Conservation (phyloP, 2,329 filamentous ascomycete genomes). For the Albifimbria verrucaria region DNA sequence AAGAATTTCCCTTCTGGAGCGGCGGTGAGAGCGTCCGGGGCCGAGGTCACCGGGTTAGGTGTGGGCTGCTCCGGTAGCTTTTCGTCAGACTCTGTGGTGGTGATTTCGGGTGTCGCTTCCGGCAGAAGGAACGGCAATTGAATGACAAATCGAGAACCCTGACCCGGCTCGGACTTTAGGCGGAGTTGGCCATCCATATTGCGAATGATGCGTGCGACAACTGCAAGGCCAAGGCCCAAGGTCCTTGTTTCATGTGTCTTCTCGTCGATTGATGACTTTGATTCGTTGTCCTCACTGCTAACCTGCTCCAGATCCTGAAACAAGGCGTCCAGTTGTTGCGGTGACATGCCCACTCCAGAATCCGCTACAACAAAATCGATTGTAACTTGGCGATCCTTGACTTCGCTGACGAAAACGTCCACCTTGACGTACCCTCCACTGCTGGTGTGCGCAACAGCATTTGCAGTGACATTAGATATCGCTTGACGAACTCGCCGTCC, state of each 20-base stretch:
- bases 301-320: conserved; percentile 61
- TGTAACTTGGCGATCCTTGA: conserved; percentile 51
- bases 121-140: conserved; percentile 71
- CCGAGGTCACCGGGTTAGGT: conserved; percentile 12
- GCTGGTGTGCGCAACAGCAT: conserved; percentile 76
- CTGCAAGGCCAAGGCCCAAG: conserved; percentile 78
- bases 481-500: conserved; percentile 77
- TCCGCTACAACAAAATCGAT: conserved; percentile 76
- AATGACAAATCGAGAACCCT: conserved; percentile 79
- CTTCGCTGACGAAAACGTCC: conserved; percentile 62
- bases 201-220: conserved; percentile 81
- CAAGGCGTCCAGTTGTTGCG: conserved; percentile 51
- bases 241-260: conserved; percentile 38
- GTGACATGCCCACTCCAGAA: conserved; percentile 71
- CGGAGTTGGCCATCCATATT: conserved; percentile 89
- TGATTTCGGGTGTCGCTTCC: conserved; percentile 29
- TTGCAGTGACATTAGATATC: conserved; percentile 78
- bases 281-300: conserved; percentile 38
- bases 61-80: conserved; percentile 5
- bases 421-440: conserved; percentile 62
- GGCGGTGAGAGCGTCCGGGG: conserved; percentile 20
- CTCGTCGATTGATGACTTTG: conserved; percentile 15
- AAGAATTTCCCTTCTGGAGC: conserved; percentile 53
- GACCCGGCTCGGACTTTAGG: conserved; percentile 77
- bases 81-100: conserved; percentile 7